Conservation (phyloP, 305 asterid genomes). For the Rubia peregrina region DNA sequence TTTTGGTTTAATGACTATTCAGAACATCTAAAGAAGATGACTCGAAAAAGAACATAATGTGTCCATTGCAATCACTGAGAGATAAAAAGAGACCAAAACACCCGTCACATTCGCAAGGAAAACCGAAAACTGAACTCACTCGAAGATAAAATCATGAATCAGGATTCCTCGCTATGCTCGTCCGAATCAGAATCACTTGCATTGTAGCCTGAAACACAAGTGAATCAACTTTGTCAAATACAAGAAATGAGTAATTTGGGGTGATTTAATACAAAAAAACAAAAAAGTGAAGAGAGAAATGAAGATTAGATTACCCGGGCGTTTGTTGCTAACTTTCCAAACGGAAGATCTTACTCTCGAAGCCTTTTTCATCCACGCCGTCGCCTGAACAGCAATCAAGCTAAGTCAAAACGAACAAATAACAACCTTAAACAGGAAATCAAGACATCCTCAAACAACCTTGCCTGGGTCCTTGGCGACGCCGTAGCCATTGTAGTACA, state of each 20-base stretch:
- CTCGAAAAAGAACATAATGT: not conserved
- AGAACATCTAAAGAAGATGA: not conserved
- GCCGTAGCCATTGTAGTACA: conserved; percentile 61
- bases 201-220: conserved; percentile 47
- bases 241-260: not conserved
- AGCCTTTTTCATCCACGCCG: conserved; percentile 54
- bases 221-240: conserved; percentile 3
- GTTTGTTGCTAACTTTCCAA: conserved; percentile 58
- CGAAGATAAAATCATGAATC: conserved; percentile 16
- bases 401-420: not conserved
- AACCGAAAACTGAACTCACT: conserved; percentile 12
- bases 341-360: conserved; percentile 54
- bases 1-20: not conserved
- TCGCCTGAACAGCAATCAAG: conserved; percentile 34
- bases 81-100: not conserved
- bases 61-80: not conserved
- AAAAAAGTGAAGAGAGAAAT: not conserved
- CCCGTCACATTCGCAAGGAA: not conserved
- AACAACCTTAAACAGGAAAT: not conserved
- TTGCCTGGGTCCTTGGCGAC: conserved; percentile 41
- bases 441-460: conserved; percentile 24
- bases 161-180: conserved; percentile 30
- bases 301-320: conserved; percentile 44
- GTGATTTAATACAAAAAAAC: not conserved
- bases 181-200: conserved; percentile 85